phyloP scores from a whole-genome alignment of 768 basidiomycete genomes.

The Mycena leptocephala region DNA sequence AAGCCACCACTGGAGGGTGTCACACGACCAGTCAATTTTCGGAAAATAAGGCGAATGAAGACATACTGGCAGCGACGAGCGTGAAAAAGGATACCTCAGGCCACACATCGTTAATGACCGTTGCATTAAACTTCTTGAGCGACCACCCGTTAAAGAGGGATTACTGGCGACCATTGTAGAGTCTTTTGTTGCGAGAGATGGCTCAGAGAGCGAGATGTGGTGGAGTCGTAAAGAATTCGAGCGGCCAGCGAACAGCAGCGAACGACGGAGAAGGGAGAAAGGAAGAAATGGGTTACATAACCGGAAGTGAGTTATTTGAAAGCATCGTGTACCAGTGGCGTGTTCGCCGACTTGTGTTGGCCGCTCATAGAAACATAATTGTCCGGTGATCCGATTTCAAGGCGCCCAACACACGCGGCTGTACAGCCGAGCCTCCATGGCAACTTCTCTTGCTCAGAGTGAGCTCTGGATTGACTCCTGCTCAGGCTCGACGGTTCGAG shows the following conservation, averaged over 20 bases:
- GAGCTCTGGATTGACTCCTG: no score
- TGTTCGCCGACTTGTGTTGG: no score
- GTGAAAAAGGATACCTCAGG: conserved; percentile 76
- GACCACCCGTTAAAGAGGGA: conserved; percentile 11
- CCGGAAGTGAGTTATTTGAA: neutral
- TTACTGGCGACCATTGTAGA: conserved; percentile 19
- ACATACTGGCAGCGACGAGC: conserved; percentile 68
- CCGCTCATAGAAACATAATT: no score
- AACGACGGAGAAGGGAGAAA: neutral
- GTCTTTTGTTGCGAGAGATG: neutral
- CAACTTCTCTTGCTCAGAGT: no score
- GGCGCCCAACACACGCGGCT: no score
- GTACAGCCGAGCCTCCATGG: no score
- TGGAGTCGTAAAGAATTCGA: neutral
- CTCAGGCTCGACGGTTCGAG: no score
- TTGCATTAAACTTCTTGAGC: conserved; percentile 56
- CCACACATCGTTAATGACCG: conserved; percentile 79
- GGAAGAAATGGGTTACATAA: neutral
- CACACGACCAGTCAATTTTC: conserved; percentile 57
- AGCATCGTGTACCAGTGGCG: no score
- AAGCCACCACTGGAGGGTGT: conserved; percentile 67
- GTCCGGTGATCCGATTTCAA: no score
- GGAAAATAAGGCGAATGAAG: conserved; percentile 47
- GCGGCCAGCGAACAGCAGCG: neutral
- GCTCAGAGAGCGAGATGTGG: neutral